Evolutionary conservation across 768 basidiomycete species (phyloP).

Genomic region (Xanthoconium purpureum): DNA sequence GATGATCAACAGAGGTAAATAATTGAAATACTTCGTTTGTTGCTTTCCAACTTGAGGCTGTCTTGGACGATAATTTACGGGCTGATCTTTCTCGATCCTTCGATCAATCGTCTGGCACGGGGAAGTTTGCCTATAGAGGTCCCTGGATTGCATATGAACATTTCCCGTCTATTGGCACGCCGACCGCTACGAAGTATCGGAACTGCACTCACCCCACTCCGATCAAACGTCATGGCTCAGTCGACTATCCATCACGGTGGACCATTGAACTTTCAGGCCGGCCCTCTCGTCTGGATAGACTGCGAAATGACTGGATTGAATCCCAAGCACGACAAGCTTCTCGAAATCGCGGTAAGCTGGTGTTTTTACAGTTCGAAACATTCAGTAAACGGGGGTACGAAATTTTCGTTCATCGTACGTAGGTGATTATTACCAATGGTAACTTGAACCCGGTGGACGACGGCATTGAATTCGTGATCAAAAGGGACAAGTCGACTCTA

Average conservation of each 20-base stretch:
- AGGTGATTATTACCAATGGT: slow-evolving; percentile 88
- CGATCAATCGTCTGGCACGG: too few species aligned
- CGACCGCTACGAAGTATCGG: neutral
- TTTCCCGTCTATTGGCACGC: neutral
- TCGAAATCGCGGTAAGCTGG: slow-evolving; percentile 67
- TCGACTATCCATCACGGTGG: neutral
- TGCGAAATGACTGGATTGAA: slow-evolving; percentile 86
- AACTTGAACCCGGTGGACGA: slow-evolving; percentile 77
- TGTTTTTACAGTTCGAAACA: neutral
- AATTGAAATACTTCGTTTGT: too few species aligned
- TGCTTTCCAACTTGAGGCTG: too few species aligned
- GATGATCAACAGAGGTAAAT: too few species aligned
- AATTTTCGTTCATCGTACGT: slow-evolving; percentile 29
- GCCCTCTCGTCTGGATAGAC: slow-evolving; percentile 61
- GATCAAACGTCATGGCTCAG: slow-evolving; percentile 2
- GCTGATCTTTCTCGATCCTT: too few species aligned
- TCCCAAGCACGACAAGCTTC: slow-evolving; percentile 60
- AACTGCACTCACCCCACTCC: neutral
- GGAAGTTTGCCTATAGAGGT: too few species aligned
- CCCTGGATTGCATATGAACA: neutral
- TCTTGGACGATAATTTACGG: too few species aligned
- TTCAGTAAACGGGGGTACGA: neutral
- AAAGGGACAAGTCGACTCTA: slow-evolving; percentile 62
- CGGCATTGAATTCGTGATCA: slow-evolving; percentile 74
- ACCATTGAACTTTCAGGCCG: slow-evolving; percentile 7